phyloP scores from a whole-genome alignment of 306 rosid genomes.

The Vicia villosa region DNA sequence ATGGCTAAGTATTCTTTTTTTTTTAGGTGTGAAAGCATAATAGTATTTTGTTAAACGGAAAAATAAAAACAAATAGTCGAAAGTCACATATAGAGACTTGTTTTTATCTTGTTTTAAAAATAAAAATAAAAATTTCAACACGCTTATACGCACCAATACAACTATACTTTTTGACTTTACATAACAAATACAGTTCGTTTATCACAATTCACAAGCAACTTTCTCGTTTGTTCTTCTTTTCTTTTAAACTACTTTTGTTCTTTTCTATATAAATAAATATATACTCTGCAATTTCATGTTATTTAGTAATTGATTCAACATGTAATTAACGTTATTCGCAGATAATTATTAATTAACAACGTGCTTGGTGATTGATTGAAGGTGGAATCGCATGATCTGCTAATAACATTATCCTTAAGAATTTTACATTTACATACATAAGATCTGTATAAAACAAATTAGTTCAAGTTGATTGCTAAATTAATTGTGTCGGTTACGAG shows the following conservation, averaged over 20 bases:
- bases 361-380: slow-evolving; percentile 39
- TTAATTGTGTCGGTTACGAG: slow-evolving; percentile 48
- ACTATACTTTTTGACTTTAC: slow-evolving; percentile 41
- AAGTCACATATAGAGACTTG: neutral
- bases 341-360: slow-evolving; percentile 26
- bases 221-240: neutral
- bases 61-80: neutral
- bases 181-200: slow-evolving; percentile 30
- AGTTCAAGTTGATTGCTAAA: slow-evolving; percentile 10
- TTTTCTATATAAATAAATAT: neutral
- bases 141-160: slow-evolving; percentile 45
- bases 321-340: neutral
- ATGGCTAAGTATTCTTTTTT: neutral
- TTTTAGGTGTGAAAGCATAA: neutral
- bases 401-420: no score
- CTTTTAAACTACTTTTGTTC: neutral
- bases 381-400: slow-evolving; percentile 24
- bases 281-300: neutral
- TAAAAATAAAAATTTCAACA: slow-evolving; percentile 35
- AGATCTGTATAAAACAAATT: neutral
- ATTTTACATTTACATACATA: neutral
- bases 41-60: neutral
- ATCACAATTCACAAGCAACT: slow-evolving; percentile 22
- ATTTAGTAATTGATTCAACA: slow-evolving; percentile 6
- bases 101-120: neutral